These are phyloP conservation scores for Omphalea diandra DNA, from an alignment of 441 rosid species.

Conservation along the genomic window DNA sequence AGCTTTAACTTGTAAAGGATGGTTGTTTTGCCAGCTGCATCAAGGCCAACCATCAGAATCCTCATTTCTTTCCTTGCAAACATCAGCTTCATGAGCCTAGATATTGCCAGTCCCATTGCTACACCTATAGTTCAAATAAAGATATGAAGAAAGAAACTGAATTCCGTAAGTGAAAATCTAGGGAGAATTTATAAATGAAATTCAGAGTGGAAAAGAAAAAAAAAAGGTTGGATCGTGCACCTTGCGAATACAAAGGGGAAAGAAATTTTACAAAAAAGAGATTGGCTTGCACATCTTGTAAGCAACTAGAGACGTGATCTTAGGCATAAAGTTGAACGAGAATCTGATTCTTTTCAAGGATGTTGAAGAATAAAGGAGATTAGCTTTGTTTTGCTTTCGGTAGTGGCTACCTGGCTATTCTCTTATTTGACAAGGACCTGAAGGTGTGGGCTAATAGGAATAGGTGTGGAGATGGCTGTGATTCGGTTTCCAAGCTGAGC, in stretches of 20 bases:
- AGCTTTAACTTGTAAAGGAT: slow-evolving; percentile 64
- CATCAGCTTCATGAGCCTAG: slow-evolving; percentile 43
- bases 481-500: not conserved
- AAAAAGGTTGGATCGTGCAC: slow-evolving; percentile 17
- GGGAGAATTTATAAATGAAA: not conserved
- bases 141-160: not conserved
- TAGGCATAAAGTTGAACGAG: slow-evolving; percentile 22
- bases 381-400: slow-evolving; percentile 22
- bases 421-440: not conserved
- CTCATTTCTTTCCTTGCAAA: slow-evolving; percentile 69
- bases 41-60: slow-evolving; percentile 69
- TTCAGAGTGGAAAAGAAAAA: not conserved
- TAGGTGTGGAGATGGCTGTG: not conserved
- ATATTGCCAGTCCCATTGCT: slow-evolving; percentile 48
- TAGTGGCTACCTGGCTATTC: not conserved
- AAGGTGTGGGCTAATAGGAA: not conserved
- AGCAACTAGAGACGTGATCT: not conserved
- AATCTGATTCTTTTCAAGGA: slow-evolving; percentile 36
- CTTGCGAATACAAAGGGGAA: slow-evolving; percentile 19
- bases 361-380: slow-evolving; percentile 34
- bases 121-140: slow-evolving; percentile 18
- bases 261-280: slow-evolving; percentile 11
- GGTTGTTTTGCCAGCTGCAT: slow-evolving; percentile 69
- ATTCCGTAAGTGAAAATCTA: not conserved
- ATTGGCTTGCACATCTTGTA: slow-evolving; percentile 11